Evolutionary conservation across 805 yeast genomes (phyloP), one percentile per base, ranked within the genome.

Genomic region (Zygoascus ofunaensis): DNA sequence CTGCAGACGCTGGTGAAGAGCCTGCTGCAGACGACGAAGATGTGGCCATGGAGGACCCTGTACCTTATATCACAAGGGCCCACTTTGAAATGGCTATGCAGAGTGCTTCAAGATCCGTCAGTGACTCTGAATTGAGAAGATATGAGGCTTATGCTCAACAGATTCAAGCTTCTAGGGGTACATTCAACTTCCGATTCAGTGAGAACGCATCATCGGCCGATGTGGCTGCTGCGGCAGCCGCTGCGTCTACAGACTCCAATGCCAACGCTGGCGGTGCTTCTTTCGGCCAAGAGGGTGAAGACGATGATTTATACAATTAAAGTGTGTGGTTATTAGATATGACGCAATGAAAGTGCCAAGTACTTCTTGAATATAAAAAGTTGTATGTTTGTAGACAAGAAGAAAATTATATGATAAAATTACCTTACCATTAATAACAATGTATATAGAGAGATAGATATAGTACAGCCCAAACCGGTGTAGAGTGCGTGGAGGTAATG

Each of bases 1-100:
- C 67, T 47, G 72, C 47, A 17, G 63, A 53, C 63, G 62, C 50
- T 20, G 67, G 54, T 22, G 77, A 66, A 37, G 68, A 59, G 63
- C 14, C 10, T 5, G n/a, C 17, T 17, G 18, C 22, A 14, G n/a
- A 10, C 19, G 68, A 54, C 32, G 72, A 59, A 28, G 78, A 67
- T 38, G 82, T 74, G 47, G 86, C 75, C 49, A 86, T 77, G 65
- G 85, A 78, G 57, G 98, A 92, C 64, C 87, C 95, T 24, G 99
- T 92, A 55, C 98, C 99, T 59, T 92, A 67, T 65, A 90, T 92
- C 59, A 85, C 95, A 24, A 84, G 82, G 62, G 82, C 81, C 42
- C 99, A 92, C 65, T 87, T 92, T 58, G 96, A 92, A 68, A 97
- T 92, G 73, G 99, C 99, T 39, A 92, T 92, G 99, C 89, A 90